Conservation (phyloP, 2,329 filamentous ascomycete species). For the Dactylonectria estremocensis region DNA sequence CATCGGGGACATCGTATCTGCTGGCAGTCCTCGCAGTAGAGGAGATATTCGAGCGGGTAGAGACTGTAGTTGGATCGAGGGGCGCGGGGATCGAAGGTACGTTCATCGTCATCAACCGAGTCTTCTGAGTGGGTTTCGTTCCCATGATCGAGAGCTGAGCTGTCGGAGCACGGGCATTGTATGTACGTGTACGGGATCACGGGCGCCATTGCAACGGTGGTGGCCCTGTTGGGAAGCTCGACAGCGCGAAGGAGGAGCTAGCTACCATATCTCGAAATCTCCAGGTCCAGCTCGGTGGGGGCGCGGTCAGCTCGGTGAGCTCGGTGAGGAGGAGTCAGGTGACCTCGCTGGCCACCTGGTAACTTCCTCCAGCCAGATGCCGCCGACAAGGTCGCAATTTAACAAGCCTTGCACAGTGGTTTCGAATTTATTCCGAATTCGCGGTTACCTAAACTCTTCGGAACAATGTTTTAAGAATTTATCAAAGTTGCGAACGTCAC, state of each 20-base stretch:
- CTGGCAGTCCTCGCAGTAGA: slow-evolving; percentile 98
- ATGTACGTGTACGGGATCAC: slow-evolving; percentile 76
- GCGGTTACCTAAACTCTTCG: neutral
- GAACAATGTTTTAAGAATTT: neutral
- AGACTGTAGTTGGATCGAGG: slow-evolving; percentile 91
- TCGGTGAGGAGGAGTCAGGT: slow-evolving; percentile 39
- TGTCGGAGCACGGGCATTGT: slow-evolving; percentile 75
- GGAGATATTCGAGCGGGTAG: slow-evolving; percentile 91
- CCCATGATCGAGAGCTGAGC: slow-evolving; percentile 53
- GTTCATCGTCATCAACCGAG: slow-evolving; percentile 77
- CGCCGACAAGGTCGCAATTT: neutral
- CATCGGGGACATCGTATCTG: slow-evolving; percentile 95
- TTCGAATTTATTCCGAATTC: neutral
- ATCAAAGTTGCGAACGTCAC: neutral
- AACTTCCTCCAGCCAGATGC: neutral
- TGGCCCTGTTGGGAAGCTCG: slow-evolving; percentile 35
- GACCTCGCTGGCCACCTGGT: neutral
- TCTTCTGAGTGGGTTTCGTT: slow-evolving; percentile 49
- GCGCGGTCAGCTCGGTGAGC: slow-evolving; percentile 23
- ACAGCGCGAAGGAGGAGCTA: slow-evolving; percentile 37
- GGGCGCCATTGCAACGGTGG: slow-evolving; percentile 60
- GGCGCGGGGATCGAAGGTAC: slow-evolving; percentile 88
- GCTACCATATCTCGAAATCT: slow-evolving; percentile 34
- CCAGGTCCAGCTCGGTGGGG: slow-evolving; percentile 29
- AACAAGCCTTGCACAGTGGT: neutral